Base-by-base conservation (phyloP, 2,329 filamentous ascomycete genomes). In the Neopestalotiopsis clavispora region DNA sequence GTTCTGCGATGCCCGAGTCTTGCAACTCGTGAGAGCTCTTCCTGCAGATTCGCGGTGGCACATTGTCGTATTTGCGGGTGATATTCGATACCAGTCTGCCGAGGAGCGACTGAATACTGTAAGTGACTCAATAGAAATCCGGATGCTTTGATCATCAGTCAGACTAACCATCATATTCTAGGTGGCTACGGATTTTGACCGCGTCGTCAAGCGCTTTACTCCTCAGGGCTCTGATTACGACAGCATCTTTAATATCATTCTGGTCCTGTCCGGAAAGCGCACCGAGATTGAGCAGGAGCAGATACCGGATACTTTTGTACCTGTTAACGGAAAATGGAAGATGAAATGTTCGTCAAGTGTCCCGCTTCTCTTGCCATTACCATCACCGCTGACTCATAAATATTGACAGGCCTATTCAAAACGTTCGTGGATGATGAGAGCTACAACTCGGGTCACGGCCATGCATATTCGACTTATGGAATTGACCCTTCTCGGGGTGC, bases 261-360 rank as follows among this genome's bases (percentile, higher is more conserved):
- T 91, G 1, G 82, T 91, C 0, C 78, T 89, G 0, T 79, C 80
- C 4, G 85, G 84, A 3, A 79, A 83, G 23, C 84, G 88, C 7
- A 74, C 80, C 1, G 75, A 80, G 7, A 79, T 87, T 0, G 83
- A 89, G 65, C 82, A 87, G 57, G 81, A 84, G 4, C 78, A 85
- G 61, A 87, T 91, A 6, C 89, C 87, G 0, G 75, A 79, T 1
- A 84, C 83, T 65, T 92, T 91, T 74, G 87, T 82, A 70, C 89
- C 89, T 0, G 74, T 82, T 0, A 86, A 84, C 1, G 87, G 88
- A 0, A 85, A 84, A 72, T 87, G 85, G 82, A 79, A 80, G 32
- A 87, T 89, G 68, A 82, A 83, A 80, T 84, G 87, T 88, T 75
- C 73, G 78, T 66, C 20, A 49, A 7, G 20, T 40, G 14, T 32